phyloP scores from a whole-genome alignment of 139 green algal species.

The Picochlorum sp. region DNA sequence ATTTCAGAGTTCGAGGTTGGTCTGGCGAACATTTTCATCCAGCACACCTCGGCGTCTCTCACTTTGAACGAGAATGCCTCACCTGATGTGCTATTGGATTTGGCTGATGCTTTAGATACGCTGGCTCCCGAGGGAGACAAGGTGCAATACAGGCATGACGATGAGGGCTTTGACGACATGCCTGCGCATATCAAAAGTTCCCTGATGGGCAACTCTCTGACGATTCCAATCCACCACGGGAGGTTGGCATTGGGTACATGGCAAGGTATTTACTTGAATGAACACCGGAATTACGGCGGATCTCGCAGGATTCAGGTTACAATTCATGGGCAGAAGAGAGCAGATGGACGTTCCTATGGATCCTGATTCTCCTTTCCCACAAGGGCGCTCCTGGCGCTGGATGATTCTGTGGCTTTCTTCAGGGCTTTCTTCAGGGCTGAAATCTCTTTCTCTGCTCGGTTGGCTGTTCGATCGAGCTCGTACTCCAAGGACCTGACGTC shows the following conservation, averaged over 20 bases:
- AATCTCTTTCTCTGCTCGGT: conserved; percentile 29
- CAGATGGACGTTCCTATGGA: conserved; percentile 53
- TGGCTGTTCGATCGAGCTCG: conserved; percentile 44
- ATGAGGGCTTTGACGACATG: conserved; percentile 75
- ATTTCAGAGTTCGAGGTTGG: conserved; percentile 55
- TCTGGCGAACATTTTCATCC: conserved; percentile 69
- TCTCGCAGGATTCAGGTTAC: conserved; percentile 55
- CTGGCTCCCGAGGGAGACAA: conserved; percentile 55
- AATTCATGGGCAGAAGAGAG: conserved; percentile 56
- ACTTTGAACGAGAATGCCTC: conserved; percentile 69
- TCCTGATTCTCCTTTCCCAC: not conserved
- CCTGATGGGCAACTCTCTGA: conserved; percentile 55
- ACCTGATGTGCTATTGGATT: conserved; percentile 46
- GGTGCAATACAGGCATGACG: conserved; percentile 56
- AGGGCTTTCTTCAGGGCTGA: conserved; percentile 7
- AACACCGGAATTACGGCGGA: conserved; percentile 58
- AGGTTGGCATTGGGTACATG: conserved; percentile 53
- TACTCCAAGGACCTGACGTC: conserved; percentile 56
- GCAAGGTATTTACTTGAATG: conserved; percentile 69
- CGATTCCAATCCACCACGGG: conserved; percentile 45
- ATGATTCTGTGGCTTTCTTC: no score
- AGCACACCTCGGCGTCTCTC: conserved; percentile 57
- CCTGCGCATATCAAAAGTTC: conserved; percentile 66
- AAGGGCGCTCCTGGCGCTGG: no score
- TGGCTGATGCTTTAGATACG: conserved; percentile 61